Base-by-base conservation (phyloP, 805 yeast species). In the Sugiyamaella qingdaonensis region DNA sequence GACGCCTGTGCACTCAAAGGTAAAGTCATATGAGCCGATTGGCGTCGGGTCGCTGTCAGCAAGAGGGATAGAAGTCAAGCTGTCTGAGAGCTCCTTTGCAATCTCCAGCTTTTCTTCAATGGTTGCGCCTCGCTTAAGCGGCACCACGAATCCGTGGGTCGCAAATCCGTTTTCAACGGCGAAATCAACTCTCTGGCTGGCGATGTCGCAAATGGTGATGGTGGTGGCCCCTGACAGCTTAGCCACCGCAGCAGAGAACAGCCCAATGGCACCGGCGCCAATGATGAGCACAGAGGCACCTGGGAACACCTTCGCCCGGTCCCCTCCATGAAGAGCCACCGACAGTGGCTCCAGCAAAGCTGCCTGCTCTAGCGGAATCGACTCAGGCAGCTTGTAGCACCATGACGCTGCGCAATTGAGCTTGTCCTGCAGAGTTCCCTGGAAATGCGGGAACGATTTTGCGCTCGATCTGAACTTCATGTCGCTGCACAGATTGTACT, bases 391-490 rank as follows among this genome's bases (percentile, higher is more conserved):
- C 68, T 85, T 85, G 61, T 82, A 84, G 65, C 88, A 79, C 70
- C 85, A 88, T 64, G 88, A 95, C 62, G 86, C 90, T 13, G 94
- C 94, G 61, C 85, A 79, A 45, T 57, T 57, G 52, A 57, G 39
- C 31, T 49, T 39, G 8, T 57, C 51, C 29, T 57, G 61, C 60
- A 89, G 73, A 5, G 96, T 89, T 49, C 92, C 95, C 63, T 86
- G 91, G 55, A 80, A 76, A 53, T 89, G 91, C 8, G 96, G 96
- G 46, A 43, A 57, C 9, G 53, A 29, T 37, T 57, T 57, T 19
- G 61, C 61, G 14, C 95, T 87, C 32, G 96, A 95, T 31, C 96
- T 94, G 73, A 89, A 89, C n/a, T 75, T 78, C 95, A 89, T 86
- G 58, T 82, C 80, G 8, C 94, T 92, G 66, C 95, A 87, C 63